Base-by-base conservation (phyloP, 2,329 filamentous ascomycete genomes). In the Pyricularia sp. region DNA sequence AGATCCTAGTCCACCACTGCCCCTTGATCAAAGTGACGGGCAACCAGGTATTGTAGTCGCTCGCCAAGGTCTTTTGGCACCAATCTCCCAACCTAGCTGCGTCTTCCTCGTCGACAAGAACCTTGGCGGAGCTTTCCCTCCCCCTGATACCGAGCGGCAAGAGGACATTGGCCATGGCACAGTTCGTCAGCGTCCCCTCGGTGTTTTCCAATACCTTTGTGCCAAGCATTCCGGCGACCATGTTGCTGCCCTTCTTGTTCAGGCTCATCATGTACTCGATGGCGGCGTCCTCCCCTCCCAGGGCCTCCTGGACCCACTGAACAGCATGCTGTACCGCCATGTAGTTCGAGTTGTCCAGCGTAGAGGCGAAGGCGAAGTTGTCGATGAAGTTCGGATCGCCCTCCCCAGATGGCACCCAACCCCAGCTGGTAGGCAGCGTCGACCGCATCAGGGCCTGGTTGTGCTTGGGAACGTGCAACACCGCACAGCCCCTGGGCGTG, bases 341-440 rank as follows among this genome's bases (percentile, higher is more conserved):
- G 72, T 90, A 94, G 0, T 92, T 86, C 4, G 86, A 82, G 70
- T 86, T 88, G 74, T 97, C 93, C 5, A 88, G 77, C 0, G 93
- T 96, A 12, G 91, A 92, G 3, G 90, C 84, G 71, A 90, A 94
- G 73, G 93, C 87, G 74, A 97, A 97, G 63, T 89, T 88, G 14
- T 77, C 80, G 20, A 92, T 85, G 71, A 92, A 97, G 0, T 78
- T 75, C 10, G 85, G 84, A 73, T 90, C 89, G 6, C 70, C 64
- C 68, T 71, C 78, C 42, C 76, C 76, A 12, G 82, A 83, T 23
- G 92, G 83, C 0, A 85, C 75, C 77, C 92, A 97, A 0, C 92
- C 91, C 77, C 94, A 92, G 58, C 90, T 93, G 0, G 93, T 97
- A 0, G 93, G 92, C 33, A 96, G 77, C 0, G 92, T 90, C 2